Conservation (phyloP, 306 rosid genomes). For the Prunus mongolica region DNA sequence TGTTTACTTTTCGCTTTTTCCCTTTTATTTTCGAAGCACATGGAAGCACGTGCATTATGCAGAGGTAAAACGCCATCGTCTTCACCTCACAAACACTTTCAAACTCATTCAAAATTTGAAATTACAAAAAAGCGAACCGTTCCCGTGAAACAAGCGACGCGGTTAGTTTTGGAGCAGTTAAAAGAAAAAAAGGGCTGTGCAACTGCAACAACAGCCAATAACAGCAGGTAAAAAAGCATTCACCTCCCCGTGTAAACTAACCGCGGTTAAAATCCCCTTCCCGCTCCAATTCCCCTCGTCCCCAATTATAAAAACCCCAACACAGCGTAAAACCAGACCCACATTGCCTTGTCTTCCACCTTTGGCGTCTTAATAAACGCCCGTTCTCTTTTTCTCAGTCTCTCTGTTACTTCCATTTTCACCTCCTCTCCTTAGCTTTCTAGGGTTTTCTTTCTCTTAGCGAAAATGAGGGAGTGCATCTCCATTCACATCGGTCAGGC, state of each 20-base stretch:
- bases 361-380: slow-evolving; percentile 66
- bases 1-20: not conserved
- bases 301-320: slow-evolving; percentile 9
- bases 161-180: not conserved
- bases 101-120: not conserved
- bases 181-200: not conserved
- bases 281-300: slow-evolving; percentile 5
- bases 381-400: slow-evolving; percentile 11
- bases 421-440: not conserved
- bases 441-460: not conserved
- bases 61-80: not conserved
- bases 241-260: not conserved
- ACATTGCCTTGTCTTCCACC: not conserved
- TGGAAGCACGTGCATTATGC: not conserved
- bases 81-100: not conserved
- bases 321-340: not conserved
- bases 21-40: not conserved
- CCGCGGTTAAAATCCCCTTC: not conserved
- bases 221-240: not conserved
- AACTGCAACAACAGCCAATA: not conserved
- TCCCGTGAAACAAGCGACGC: slow-evolving; percentile 5
- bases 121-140: not conserved
- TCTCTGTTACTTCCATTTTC: not conserved
- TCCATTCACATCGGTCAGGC: slow-evolving; percentile 71
- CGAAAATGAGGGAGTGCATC: slow-evolving; percentile 59